Evolutionary conservation across 306 rosid genomes (phyloP), one percentile per base, ranked within the genome.

Genomic region (Glycine tomentella): DNA sequence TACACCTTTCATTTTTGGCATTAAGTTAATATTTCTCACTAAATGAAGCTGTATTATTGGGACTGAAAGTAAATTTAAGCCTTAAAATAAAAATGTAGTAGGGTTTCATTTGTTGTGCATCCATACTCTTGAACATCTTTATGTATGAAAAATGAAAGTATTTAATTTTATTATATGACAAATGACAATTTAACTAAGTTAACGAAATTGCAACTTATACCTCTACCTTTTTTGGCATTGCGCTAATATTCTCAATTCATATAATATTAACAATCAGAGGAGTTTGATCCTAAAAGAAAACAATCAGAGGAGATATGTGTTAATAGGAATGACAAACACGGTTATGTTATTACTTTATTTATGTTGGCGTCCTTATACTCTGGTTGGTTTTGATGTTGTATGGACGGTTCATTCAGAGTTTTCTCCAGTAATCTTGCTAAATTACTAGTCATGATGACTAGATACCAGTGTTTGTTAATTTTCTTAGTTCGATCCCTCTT

Each of bases 371-470:
- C 62, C 20, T 3, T 48, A 75, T 55, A 58, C 71, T 33, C 85
- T n/a, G 45, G 10, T 68, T 42, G 72, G 58, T 80, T 70, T 75
- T 64, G 72, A 55, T 76, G 65, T 59, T 48, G 38, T 66, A 33
- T 38, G 45, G 79, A 72, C 1, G 7, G 10, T 62, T 13, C 31
- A 8, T 42, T 34, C 25, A 34, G 34, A 57, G 69, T 49, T 13
- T 70, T 73, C 55, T 74, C 57, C 38, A 64, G 48, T 56, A 25
- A 25, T 25, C 31, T 1, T 48, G 36, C 69, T 44, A 76, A 83
- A 66, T 70, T 66, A 66, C 70, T 66, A 71, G 51, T 80, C 52
- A 33, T 25, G 52, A 76, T 85, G 15, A 75, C 48, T 53, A 16
- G 51, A 40, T 25, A 56, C 45, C 36, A 20, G 38, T 49, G 65